Percentiles rank a stretch among this genome's conserved stretches.
phyloP scores from a whole-genome alignment of 148 eudicot species.

The Dysphania ambrosioides region DNA sequence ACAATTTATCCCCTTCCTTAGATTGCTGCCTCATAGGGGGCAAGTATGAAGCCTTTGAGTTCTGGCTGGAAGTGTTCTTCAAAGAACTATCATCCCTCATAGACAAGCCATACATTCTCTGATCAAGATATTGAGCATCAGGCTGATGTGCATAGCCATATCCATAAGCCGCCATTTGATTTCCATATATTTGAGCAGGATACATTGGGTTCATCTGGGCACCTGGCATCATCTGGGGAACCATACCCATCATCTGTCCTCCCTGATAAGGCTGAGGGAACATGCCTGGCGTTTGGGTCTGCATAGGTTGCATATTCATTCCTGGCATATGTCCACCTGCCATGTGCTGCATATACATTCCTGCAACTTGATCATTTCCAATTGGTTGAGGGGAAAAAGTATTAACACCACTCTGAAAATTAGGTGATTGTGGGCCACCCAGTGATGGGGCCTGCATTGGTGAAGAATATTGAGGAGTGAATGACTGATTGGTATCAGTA shows the following conservation, averaged over 20 bases:
- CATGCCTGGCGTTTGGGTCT: constrained; percentile 36
- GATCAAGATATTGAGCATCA: constrained; percentile 54
- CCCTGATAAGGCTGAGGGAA: constrained; percentile 43
- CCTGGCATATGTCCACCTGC: constrained; percentile 38
- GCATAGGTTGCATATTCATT: constrained; percentile 36
- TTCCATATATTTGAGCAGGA: constrained; percentile 61
- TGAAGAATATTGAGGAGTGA: constrained; percentile 40
- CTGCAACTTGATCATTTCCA: constrained; percentile 40
- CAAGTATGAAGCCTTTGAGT: constrained; percentile 44
- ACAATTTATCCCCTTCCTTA: constrained; percentile 82
- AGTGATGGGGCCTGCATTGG: constrained; percentile 37
- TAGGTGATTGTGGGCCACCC: constrained; percentile 35
- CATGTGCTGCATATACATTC: constrained; percentile 51
- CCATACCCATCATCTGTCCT: constrained; percentile 48
- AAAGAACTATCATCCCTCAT: constrained; percentile 41
- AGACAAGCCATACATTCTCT: constrained; percentile 66
- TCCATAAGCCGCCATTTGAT: constrained; percentile 70
- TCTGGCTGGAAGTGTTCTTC: constrained; percentile 40
- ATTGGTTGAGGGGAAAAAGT: constrained; percentile 47
- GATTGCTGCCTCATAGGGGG: constrained; percentile 63
- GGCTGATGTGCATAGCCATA: constrained; percentile 57
- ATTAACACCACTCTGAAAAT: constrained; percentile 43
- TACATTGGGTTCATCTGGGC: constrained; percentile 66
- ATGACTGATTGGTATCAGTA: constrained; percentile 38
- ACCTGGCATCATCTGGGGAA: constrained; percentile 58